Conservation (phyloP, 2,329 filamentous ascomycete species). For the Pseudocercospora macadamiae region DNA sequence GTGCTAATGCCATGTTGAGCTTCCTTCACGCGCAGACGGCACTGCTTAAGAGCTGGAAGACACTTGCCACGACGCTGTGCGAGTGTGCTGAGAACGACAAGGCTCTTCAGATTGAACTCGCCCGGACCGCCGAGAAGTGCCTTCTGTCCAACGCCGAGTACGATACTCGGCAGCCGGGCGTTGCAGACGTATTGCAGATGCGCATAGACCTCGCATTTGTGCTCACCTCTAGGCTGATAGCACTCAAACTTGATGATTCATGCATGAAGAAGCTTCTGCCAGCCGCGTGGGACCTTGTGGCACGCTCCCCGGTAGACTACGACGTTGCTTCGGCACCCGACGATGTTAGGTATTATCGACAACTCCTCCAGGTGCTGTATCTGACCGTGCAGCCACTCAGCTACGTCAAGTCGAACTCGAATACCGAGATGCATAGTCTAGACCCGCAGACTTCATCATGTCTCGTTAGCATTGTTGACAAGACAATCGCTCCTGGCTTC, state of each 20-base stretch:
- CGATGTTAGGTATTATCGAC: conserved; percentile 74
- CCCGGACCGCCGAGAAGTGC: conserved; percentile 75
- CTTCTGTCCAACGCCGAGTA: conserved; percentile 74
- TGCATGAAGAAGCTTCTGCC: conserved; percentile 59
- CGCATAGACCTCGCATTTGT: conserved; percentile 81
- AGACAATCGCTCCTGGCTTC: conserved; percentile 80
- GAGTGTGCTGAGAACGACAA: conserved; percentile 58
- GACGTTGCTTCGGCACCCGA: conserved; percentile 60
- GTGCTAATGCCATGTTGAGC: conserved; percentile 87
- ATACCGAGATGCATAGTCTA: conserved; percentile 32
- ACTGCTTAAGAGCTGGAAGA: conserved; percentile 87
- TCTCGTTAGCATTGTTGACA: conserved; percentile 77
- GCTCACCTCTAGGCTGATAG: conserved; percentile 77
- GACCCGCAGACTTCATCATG: conserved; percentile 53
- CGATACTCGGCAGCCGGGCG: conserved; percentile 77
- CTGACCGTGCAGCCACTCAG: conserved; percentile 72
- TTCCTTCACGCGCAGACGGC: conserved; percentile 88
- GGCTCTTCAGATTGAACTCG: conserved; percentile 68
- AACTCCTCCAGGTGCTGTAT: conserved; percentile 81
- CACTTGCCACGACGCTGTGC: conserved; percentile 81
- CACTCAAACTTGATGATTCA: conserved; percentile 50
- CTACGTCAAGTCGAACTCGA: conserved; percentile 22
- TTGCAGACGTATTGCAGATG: conserved; percentile 73
- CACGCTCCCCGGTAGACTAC: conserved; percentile 58
- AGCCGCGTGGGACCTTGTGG: conserved; percentile 64